Percentiles rank a stretch among this genome's conserved stretches.
These are phyloP conservation scores for Coleophoma crateriformis DNA, from an alignment of 2,329 filamentous ascomycete species.

Conservation along the genomic window DNA sequence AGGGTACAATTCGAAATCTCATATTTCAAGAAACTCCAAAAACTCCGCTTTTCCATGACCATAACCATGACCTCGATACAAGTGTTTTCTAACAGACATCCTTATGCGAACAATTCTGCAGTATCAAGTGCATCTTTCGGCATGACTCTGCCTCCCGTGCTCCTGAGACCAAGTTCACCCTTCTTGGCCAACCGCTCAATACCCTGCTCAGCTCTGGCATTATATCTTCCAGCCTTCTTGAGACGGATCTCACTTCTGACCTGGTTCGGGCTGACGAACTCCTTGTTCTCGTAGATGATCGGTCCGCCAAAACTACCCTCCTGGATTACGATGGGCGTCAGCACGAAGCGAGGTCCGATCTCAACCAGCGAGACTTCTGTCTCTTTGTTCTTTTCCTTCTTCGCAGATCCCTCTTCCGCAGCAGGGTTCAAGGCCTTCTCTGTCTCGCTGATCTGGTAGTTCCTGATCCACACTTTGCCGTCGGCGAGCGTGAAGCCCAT, in stretches of 20 bases:
- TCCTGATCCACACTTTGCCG: slow-evolving; percentile 92
- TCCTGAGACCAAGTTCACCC: slow-evolving; percentile 69
- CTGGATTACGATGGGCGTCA: slow-evolving; percentile 91
- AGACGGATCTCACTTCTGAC: slow-evolving; percentile 75
- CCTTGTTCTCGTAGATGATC: slow-evolving; percentile 96
- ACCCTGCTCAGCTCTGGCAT: slow-evolving; percentile 67
- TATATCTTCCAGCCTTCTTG: slow-evolving; percentile 73
- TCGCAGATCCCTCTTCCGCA: slow-evolving; percentile 38
- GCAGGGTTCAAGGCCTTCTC: slow-evolving; percentile 43
- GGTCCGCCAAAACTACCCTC: slow-evolving; percentile 94
- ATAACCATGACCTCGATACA: background rate
- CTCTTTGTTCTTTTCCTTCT: slow-evolving; percentile 48
- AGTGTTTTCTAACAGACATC: background rate
- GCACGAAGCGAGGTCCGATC: slow-evolving; percentile 87
- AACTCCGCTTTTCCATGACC: slow-evolving; percentile 1
- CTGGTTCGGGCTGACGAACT: slow-evolving; percentile 96
- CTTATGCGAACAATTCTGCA: slow-evolving; percentile 66
- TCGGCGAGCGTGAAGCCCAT: slow-evolving; percentile 89
- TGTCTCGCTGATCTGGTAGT: slow-evolving; percentile 87
- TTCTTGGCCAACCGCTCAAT: slow-evolving; percentile 70
- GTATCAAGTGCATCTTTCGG: slow-evolving; percentile 70
- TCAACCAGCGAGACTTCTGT: slow-evolving; percentile 82
- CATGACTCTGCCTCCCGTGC: slow-evolving; percentile 55
- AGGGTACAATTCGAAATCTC: background rate
- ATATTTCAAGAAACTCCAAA: slow-evolving; percentile 7